phyloP scores from a whole-genome alignment of 2,329 filamentous ascomycete species.

The Exophiala xenobiotica region DNA sequence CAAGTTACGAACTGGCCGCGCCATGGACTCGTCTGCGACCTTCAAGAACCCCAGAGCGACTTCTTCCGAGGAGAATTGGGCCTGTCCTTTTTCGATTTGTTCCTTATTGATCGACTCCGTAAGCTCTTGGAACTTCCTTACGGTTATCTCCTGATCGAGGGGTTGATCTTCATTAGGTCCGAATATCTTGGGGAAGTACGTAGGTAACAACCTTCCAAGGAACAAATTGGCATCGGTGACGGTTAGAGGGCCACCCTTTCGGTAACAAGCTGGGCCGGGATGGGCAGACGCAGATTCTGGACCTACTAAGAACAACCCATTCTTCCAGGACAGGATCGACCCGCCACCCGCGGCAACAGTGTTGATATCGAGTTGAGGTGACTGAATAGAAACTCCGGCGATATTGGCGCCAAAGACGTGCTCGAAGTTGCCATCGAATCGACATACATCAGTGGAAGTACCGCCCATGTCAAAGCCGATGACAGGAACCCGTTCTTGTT shows the following conservation, averaged over 20 bases:
- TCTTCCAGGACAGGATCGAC: slow-evolving; percentile 68
- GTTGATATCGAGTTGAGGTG: slow-evolving; percentile 81
- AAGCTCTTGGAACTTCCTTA: slow-evolving; percentile 44
- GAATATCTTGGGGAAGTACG: slow-evolving; percentile 93
- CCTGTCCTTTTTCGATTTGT: slow-evolving; percentile 36
- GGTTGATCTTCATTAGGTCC: slow-evolving; percentile 77
- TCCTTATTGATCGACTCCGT: slow-evolving; percentile 44
- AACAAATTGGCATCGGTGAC: slow-evolving; percentile 93
- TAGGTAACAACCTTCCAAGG: slow-evolving; percentile 64
- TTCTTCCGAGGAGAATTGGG: slow-evolving; percentile 36
- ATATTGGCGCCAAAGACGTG: slow-evolving; percentile 86
- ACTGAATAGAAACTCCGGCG: slow-evolving; percentile 80
- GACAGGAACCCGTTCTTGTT: slow-evolving; percentile 70
- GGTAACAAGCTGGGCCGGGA: slow-evolving; percentile 85
- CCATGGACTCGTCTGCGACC: slow-evolving; percentile 46
- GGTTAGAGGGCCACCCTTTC: slow-evolving; percentile 82
- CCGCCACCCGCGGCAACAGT: slow-evolving; percentile 59
- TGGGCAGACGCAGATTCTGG: slow-evolving; percentile 87
- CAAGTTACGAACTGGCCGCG: slow-evolving; percentile 33
- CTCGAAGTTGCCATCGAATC: slow-evolving; percentile 78
- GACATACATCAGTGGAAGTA: slow-evolving; percentile 79
- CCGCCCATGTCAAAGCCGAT: slow-evolving; percentile 91
- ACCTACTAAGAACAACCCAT: slow-evolving; percentile 84
- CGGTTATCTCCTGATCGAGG: slow-evolving; percentile 44
- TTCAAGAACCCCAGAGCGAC: slow-evolving; percentile 44